Evolutionary conservation across 495 filamentous ascomycete species (phyloP), one percentile per base, ranked within the genome.

Genomic region (Xylaria telfairii): DNA sequence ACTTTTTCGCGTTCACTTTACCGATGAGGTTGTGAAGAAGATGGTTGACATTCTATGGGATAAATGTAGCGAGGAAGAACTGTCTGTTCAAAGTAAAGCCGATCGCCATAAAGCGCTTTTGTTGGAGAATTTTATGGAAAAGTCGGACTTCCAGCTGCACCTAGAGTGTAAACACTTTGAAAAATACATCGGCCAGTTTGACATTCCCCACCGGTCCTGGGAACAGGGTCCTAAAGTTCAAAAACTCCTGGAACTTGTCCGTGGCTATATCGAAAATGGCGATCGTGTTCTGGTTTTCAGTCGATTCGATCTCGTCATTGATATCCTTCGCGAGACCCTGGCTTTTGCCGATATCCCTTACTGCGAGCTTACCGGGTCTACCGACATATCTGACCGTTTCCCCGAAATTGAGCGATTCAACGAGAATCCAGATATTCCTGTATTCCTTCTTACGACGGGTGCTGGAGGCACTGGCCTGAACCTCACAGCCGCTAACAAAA

Each of bases 391-490:
- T 51, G 89, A 92, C 60, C 90, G 96, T 17, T 96, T 97, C 79
- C 87, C 92, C 13, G 84, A 95, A 68, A 94, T 98, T 74, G 93
- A 98, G 76, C 86, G 90, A 19, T 99, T 97, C 83, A 88, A 92
- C 70, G 84, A 88, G 8, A 88, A 95, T 70, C 82, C 84, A 6
- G 86, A 88, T 8, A 97, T 99, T 68, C 91, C 93, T 0, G 94
- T 95, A 3, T 99, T 99, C 81, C 86, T 99, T 42, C 86, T 99
- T 1, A 95, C 92, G 1, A 99, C 96, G 8, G 95, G 93, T 70
- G 94, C 96, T 10, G 96, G 96, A 24, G 96, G 96, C 44, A 93
- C 95, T 3, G 96, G 96, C 19, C 97, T 99, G 81, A 99, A 99
- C 80, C 79, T 99, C 41, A 93, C 93, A 15, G 92, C 90, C 51